Conservation (phyloP, 192 early-diverging fungal species). For the Rhizophagus clarus region DNA sequence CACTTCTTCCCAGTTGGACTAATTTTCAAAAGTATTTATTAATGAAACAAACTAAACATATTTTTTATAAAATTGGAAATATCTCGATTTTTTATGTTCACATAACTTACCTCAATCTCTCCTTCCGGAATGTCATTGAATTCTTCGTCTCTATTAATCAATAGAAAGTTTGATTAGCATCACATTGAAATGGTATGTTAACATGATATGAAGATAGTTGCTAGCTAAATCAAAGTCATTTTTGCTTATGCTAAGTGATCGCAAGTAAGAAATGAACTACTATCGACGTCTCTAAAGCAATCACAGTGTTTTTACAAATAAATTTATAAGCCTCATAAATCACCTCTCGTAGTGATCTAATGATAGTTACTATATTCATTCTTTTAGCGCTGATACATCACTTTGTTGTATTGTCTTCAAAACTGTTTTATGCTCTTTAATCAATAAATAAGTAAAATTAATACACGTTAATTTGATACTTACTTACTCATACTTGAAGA, state of each 20-base stretch:
- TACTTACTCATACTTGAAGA: conserved; percentile 25
- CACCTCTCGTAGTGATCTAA: too few species aligned
- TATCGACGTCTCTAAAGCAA: too few species aligned
- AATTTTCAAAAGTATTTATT: conserved; percentile 3
- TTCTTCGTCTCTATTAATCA: conserved; percentile 20
- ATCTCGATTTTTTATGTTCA: neutral
- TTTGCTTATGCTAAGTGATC: too few species aligned
- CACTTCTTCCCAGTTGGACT: conserved; percentile 95
- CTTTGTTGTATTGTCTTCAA: neutral
- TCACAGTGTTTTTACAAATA: too few species aligned
- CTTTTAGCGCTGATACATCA: neutral
- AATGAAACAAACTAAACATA: neutral
- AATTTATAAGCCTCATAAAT: too few species aligned
- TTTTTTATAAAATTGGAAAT: neutral
- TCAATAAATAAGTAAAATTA: neutral
- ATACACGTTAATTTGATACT: neutral
- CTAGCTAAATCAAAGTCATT: too few species aligned
- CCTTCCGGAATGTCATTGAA: conserved; percentile 15
- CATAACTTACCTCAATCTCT: conserved; percentile 27
- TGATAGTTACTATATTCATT: neutral
- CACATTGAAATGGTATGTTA: neutral
- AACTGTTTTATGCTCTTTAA: too few species aligned
- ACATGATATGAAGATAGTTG: neutral
- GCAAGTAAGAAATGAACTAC: too few species aligned
- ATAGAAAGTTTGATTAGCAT: neutral